Percentiles rank a stretch among this genome's conserved stretches.
Conservation (phyloP, 1,139 yeast species). For the Debaryomycetaceae sp. region DNA sequence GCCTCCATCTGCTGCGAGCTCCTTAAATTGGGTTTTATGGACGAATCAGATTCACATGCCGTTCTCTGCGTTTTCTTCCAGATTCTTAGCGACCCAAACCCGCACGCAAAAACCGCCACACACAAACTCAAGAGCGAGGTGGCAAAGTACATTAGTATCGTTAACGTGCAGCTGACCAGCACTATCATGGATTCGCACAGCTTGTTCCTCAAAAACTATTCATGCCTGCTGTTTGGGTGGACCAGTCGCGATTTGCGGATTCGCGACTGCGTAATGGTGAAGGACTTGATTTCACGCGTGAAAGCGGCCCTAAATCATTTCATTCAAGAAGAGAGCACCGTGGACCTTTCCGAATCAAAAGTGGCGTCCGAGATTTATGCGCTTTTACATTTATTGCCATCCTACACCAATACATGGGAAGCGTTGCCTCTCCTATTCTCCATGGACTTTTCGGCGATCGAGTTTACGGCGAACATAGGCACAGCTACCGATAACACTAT, state of each 20-base stretch:
- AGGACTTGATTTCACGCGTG: conserved; percentile 11
- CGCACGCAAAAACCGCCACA: conserved; percentile 6
- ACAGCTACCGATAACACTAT: conserved; percentile 7
- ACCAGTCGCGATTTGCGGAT: conserved; percentile 4
- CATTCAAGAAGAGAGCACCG: not conserved
- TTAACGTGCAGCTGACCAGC: conserved; percentile 10
- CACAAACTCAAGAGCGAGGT: conserved; percentile 26
- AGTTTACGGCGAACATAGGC: conserved; percentile 8
- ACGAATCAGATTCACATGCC: conserved; percentile 37
- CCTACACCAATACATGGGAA: conserved; percentile 19
- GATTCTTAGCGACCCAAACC: conserved; percentile 7
- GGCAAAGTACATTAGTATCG: conserved; percentile 17
- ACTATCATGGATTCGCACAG: conserved; percentile 12
- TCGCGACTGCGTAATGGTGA: conserved; percentile 8
- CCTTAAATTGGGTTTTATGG: conserved; percentile 50
- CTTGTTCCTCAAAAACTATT: conserved; percentile 12
- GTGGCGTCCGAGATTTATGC: conserved; percentile 4
- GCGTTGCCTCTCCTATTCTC: conserved; percentile 26
- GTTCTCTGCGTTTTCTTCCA: conserved; percentile 35
- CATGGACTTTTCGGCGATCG: conserved; percentile 30
- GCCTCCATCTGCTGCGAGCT: conserved; percentile 47
- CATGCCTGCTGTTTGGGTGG: conserved; percentile 11
- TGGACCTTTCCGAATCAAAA: not conserved
- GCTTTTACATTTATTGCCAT: conserved; percentile 10
- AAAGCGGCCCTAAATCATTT: not conserved